phyloP scores from a whole-genome alignment of 768 basidiomycete genomes.

The Lactarius hengduanensis region DNA sequence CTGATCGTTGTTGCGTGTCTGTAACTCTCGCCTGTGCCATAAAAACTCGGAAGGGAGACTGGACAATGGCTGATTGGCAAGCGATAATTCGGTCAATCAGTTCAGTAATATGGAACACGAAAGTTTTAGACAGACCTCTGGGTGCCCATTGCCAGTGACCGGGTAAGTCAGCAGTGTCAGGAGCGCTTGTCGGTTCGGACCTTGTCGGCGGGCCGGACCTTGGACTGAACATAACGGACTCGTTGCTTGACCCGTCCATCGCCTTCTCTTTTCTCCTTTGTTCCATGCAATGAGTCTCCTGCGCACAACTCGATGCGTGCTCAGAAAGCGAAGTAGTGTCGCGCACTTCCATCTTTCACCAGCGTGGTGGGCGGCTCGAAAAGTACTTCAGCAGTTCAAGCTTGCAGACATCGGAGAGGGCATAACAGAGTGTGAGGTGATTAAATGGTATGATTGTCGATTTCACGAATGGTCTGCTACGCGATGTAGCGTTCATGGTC shows the following conservation, averaged over 20 bases:
- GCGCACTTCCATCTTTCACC: constrained; percentile 39
- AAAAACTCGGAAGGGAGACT: no score
- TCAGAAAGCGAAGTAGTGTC: constrained; percentile 8
- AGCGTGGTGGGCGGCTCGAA: constrained; percentile 36
- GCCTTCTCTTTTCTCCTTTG: not conserved
- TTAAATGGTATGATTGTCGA: constrained; percentile 64
- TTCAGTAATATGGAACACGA: no score
- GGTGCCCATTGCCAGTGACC: no score
- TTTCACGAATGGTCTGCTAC: not conserved
- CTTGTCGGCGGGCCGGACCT: not conserved
- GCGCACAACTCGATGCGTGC: constrained; percentile 11
- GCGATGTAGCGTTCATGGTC: not conserved
- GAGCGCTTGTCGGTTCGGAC: not conserved
- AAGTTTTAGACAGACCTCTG: no score
- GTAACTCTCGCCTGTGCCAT: not conserved
- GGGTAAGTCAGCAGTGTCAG: no score
- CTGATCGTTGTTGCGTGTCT: not conserved
- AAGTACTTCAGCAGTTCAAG: constrained; percentile 60
- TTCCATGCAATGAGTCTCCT: constrained; percentile 16
- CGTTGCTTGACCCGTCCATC: not conserved
- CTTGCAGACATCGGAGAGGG: constrained; percentile 89
- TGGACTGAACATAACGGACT: not conserved
- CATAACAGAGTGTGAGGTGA: constrained; percentile 87
- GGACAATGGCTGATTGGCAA: no score
- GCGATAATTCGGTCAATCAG: no score